Evolutionary conservation across 768 basidiomycete species (phyloP), one percentile per base, ranked within the genome.

Genomic region (Trametes cingulata): DNA sequence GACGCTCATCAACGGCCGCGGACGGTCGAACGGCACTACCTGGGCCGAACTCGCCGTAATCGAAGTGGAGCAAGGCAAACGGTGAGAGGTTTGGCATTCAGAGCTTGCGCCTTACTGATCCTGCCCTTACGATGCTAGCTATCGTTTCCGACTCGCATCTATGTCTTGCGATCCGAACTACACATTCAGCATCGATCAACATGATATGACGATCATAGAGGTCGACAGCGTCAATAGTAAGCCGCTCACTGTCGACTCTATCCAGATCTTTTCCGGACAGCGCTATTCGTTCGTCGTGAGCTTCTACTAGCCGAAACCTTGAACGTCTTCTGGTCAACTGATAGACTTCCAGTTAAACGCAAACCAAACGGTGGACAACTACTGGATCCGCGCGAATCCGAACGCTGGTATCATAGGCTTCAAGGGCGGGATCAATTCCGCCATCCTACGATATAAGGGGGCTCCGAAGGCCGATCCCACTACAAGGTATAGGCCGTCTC

Each of bases 301-400:
- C 62, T n/a, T n/a, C n/a, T n/a, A n/a, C n/a, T n/a, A n/a, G n/a
- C n/a, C n/a, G n/a, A n/a, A n/a, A n/a, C n/a, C n/a, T n/a, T n/a
- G n/a, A n/a, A n/a, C n/a, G n/a, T n/a, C n/a, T n/a, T n/a, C n/a
- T n/a, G n/a, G n/a, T n/a, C n/a, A n/a, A n/a, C n/a, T n/a, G n/a
- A n/a, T n/a, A n/a, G n/a, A 33, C 6, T 19, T 42, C 1, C 52
- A 67, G 67, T 54, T 67, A 29, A 41, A 62, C 10, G 79, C 80
- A 10, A 75, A 74, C 61, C 78, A 83, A 52, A 61, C 75, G 0
- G 65, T 79, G 22, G 75, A 69, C 3, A 87, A 84, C 65, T 87
- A 86, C 67, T 86, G 83, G 83, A 72, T 85, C 51, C 80, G 82
- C 15, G 73, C 82, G 0, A 70, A 75, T 70, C 76, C 17, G 56